Base-by-base conservation (phyloP, 352 stramenopile genomes). In the Globisporangium echinulatum region DNA sequence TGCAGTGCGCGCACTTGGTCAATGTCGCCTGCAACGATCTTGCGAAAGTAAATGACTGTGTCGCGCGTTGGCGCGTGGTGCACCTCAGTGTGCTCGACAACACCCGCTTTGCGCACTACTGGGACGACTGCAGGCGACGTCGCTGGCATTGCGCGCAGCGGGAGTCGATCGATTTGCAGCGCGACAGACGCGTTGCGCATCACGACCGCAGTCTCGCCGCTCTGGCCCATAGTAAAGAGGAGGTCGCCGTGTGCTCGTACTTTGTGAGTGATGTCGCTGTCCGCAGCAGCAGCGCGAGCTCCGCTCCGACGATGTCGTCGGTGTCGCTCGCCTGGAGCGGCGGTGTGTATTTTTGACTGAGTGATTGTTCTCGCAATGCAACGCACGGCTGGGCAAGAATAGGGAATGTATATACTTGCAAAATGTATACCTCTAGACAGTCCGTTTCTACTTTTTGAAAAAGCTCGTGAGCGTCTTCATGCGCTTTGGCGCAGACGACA, bases 1-100 rank as follows among this genome's bases (percentile, higher is more conserved):
- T 99, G 96, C 49, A 99, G 75, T 46, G 67, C 66, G 70, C 96
- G 92, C 61, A 99, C 90, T 49, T 89, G 71, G 10, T 85, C 68
- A 36, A 97, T 90, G 67, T 99, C 96, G 9, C 59, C 63, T 2
- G 80, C 74, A 56, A 75, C 59, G 46, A 99, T 67, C 33, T 72
- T 71, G 43, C 85, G 81, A 62, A 94, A 85, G 56, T 75, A 77
- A 14, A 90, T 75, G 49, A 90, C 68, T n/a, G 70, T 73, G 11
- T 78, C 56, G 10, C 33, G 25, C 49, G 19, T 10, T 44, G 54
- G 25, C 46, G 15, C 46, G 4, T 44, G 44, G 33, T 19, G 36
- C 15, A 46, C 7, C 38, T 48, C 33, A 4, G 36, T n/a, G 42
- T 48, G 25, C 25, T 33, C 25, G 25, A 33, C 25, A 33, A 33